Base-by-base conservation (phyloP, 495 filamentous ascomycete species). In the Penicillium nucicola region DNA sequence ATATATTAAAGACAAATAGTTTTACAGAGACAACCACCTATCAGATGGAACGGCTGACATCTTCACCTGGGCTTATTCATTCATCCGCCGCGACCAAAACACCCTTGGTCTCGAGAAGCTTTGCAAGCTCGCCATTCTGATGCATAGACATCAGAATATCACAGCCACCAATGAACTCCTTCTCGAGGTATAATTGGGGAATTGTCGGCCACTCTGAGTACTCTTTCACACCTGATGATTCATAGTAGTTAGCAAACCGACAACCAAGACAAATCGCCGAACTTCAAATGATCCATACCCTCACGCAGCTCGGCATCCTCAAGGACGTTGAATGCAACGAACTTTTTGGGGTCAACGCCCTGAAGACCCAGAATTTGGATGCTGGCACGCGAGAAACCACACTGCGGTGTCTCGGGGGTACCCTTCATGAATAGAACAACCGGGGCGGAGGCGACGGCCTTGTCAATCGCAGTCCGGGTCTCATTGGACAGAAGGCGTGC, bases 381-480 rank as follows among this genome's bases (percentile, higher is more conserved):
- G 64, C 83, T 92, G 19, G 93, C 92, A 61, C 91, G 81, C 43
- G 93, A 98, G 76, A 97, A 98, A 33, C 93, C 93, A 69, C 93
- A 98, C 66, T 98, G 92, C n/a, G 93, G 93, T 18, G 81, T 89
- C 69, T 97, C 93, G 34, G 93, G 93, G 2, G 93, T 97, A 43
- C 93, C 92, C 72, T 97, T 97, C 92, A 97, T 97, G 76, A 97
- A 98, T 20, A 98, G 79, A 13, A 98, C 93, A 1, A 98, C 92
- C 4, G 92, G 92, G 9, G 89, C 85, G 2, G 89, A 88, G 19
- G 65, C 72, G 15, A 97, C 82, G 8, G 91, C 92, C 65, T 90
- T 87, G 61, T 97, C 88, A 54, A 98, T 97, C 4, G 91, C 89
- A 22, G 80, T 67, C 49, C 74, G 78, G 17, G 86, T 91, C 55